These are phyloP conservation scores for Auricularia sp. DNA, from an alignment of 768 basidiomycete species.

Conservation along the genomic window DNA sequence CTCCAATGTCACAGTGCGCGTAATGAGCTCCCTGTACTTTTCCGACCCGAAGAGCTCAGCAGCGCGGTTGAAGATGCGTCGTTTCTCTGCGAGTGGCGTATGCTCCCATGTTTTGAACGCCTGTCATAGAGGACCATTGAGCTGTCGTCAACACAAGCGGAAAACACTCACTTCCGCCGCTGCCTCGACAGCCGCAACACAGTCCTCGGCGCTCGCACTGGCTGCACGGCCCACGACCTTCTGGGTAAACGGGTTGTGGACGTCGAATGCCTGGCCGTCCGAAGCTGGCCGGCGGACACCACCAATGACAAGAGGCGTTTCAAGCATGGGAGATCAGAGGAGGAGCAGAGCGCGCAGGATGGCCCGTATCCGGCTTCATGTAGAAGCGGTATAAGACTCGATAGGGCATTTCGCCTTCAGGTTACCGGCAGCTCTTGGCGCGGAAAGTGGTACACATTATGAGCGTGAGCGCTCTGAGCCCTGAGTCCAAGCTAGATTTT, in stretches of 20 bases:
- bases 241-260: constrained; percentile 33
- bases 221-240: constrained; percentile 34
- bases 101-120: constrained; percentile 42
- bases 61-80: constrained; percentile 38
- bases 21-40: constrained; percentile 28
- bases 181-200: constrained; percentile 6
- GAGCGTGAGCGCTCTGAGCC: too few relatives aligned
- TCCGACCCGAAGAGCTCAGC: constrained; percentile 36
- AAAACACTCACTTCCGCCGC: constrained; percentile 1
- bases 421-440: too few relatives aligned
- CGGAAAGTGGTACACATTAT: too few relatives aligned
- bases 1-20: constrained; percentile 27
- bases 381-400: too few relatives aligned
- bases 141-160: constrained; percentile 25
- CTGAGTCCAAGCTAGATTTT: too few relatives aligned
- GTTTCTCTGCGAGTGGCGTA: constrained; percentile 22
- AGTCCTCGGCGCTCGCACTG: constrained; percentile 27
- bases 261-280: constrained; percentile 32
- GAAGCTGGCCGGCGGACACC: constrained; percentile 29
- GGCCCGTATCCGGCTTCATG: neutral
- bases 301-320: constrained; percentile 25
- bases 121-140: constrained; percentile 26
- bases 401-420: too few relatives aligned
- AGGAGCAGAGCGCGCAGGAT: neutral
- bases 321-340: neutral